Evolutionary conservation across 2,329 filamentous ascomycete species (phyloP), one percentile per base, ranked within the genome.

Genomic region (Penicillium palitans): DNA sequence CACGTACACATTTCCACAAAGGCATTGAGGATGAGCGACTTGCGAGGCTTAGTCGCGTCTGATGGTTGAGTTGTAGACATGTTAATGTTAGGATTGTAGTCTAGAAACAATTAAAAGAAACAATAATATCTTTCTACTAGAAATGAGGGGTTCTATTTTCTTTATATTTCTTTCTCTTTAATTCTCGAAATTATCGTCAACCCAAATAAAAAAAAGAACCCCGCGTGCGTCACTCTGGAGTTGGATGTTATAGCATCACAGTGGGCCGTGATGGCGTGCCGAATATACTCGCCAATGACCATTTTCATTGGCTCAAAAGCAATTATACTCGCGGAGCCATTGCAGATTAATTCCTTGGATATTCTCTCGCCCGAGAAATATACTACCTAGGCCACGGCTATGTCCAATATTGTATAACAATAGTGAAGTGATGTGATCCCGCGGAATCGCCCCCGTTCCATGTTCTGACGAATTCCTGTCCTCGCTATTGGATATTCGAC

Each of bases 1-100:
- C 35, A 60, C 65, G 0, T 73, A 78, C 78, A 79, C 76, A 79
- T 80, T 68, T 79, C 77, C 27, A 80, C 79, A 59, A 82, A 82
- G 27, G 79, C 79, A 74, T 81, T 82, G 66, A 82, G 72, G 53
- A 82, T 80, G 13, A 81, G 68, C 51, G 75, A 77, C 67, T 81
- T 82, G 60, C 69, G 72, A n/a, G 72, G 66, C 52, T 71, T 73
- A 35, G 19, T 52, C 53, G 58, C 65, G 53, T 66, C 50, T 40
- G 62, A 58, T 37, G 40, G 19, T 44, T 33, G 51, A 46, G 51
- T 21, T 13, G 12, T 25, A 17, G 52, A 48, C 52, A 55, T 55
- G 7, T 17, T 55, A n/a, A 55, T 55, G 7, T 17, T 55, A n/a
- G 27, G 19, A 15, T 21, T 47, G 4, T 15, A 15, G 4, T 7